Base-by-base conservation (phyloP, 2,329 filamentous ascomycete species). In the Diplodia sapinea region DNA sequence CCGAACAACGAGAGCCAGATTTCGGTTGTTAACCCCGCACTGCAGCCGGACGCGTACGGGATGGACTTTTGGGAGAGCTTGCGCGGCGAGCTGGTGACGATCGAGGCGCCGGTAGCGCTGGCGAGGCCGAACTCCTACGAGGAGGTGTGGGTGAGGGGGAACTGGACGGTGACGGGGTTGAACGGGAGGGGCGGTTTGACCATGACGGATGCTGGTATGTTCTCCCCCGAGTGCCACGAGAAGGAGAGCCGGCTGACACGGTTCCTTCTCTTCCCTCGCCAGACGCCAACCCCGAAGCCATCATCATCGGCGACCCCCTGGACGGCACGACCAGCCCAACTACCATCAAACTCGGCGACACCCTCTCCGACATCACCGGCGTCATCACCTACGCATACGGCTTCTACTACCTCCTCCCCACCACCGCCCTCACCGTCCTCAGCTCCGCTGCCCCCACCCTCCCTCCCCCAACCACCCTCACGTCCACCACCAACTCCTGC, bases 41-140 rank as follows among this genome's bases (percentile, higher is more conserved):
- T 92, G 49, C 76, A 89, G 69, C 89, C 89, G 1, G 78, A 79
- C 26, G 78, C 80, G 51, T 92, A 88, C 73, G 90, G 89, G 2
- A 80, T 92, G 36, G 90, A 92, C 75, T 92, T 91, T 74, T 92
- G 89, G 90, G 88, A 92, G 82, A 88, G 85, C 70, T 78, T 92
- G 68, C 82, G 81, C 65, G 90, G 89, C 33, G 88, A 91, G 77
- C 81, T 91, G 8, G 89, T 92, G 15, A 90, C 86, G 0, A 79
- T 92, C 56, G 82, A 82, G 71, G 82, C 79, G 55, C 85, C 87
- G 1, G 83, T 80, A 13, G 87, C 86, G 52, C 77, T 91, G 55
- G 82, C 83, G 62, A 86, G 85, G 66, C 87, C 89, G 1, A 91
- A 88, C 74, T 80, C 77, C 65, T 91, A 84, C 73, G 88, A 89